These are phyloP conservation scores for Secale cereale DNA, from an alignment of 176 grass and related monocot genomes.

Conservation along the genomic window DNA sequence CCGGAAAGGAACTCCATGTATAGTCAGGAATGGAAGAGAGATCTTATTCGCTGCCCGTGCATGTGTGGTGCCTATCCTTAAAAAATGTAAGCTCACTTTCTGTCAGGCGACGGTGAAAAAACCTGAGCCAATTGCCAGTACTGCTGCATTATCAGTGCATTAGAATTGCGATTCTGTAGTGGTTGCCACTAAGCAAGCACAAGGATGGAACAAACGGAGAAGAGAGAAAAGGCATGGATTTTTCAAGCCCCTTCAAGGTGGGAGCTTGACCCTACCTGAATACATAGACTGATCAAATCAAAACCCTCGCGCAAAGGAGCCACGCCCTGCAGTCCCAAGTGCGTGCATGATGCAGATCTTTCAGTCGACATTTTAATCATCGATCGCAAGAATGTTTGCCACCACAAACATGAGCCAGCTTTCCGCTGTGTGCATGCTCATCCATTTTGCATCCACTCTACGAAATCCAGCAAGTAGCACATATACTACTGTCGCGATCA, in stretches of 20 bases:
- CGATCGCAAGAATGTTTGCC: background rate
- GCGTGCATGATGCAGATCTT: conserved; percentile 25
- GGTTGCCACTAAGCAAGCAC: conserved; percentile 32
- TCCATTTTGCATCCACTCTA: background rate
- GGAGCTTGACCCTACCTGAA: conserved; percentile 32
- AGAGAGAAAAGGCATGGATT: background rate
- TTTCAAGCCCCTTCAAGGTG: conserved; percentile 14
- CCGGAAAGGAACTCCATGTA: background rate
- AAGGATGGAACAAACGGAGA: background rate
- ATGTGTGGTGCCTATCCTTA: background rate
- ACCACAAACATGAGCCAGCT: conserved; percentile 15
- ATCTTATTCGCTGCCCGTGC: background rate
- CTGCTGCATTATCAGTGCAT: background rate
- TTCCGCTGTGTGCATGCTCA: background rate
- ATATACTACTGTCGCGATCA: no score
- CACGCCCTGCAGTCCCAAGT: conserved; percentile 5
- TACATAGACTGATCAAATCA: conserved; percentile 9
- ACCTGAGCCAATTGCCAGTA: background rate
- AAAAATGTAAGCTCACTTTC: background rate
- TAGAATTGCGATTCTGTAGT: conserved; percentile 20
- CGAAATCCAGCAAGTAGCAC: background rate
- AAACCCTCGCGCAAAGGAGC: conserved; percentile 15
- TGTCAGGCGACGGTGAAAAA: background rate
- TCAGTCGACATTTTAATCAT: no score
- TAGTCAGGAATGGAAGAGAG: background rate